Percentiles rank a stretch among this genome's conserved stretches.
These are phyloP conservation scores for Vitis rotundifolia DNA, from an alignment of 164 flowering plant genomes.

Conservation along the genomic window DNA sequence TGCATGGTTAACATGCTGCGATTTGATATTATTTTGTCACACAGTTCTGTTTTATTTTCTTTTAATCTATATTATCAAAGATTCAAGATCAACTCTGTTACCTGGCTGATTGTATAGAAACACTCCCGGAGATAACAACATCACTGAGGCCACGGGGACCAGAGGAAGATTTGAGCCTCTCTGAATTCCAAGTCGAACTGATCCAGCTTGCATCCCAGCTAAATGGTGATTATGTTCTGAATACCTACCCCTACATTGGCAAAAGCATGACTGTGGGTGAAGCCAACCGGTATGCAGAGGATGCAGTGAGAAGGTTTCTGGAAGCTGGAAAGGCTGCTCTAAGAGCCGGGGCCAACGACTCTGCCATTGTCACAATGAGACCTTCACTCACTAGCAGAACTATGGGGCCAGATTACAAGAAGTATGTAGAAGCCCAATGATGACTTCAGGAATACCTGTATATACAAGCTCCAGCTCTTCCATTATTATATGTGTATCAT, in stretches of 20 bases:
- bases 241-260: slow-evolving; percentile 76
- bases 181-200: slow-evolving; percentile 88
- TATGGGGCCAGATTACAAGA: slow-evolving; percentile 12
- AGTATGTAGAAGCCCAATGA: slow-evolving; percentile 20
- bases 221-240: slow-evolving; percentile 81
- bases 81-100: background rate
- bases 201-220: slow-evolving; percentile 95
- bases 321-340: slow-evolving; percentile 91
- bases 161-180: slow-evolving; percentile 58
- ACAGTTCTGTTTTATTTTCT: background rate
- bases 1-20: no score
- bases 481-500: no score
- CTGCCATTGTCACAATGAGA: slow-evolving; percentile 88
- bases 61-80: background rate
- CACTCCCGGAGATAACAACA: slow-evolving; percentile 57
- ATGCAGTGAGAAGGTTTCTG: slow-evolving; percentile 84
- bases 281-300: slow-evolving; percentile 82
- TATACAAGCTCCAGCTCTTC: background rate
- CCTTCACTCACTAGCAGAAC: slow-evolving; percentile 83
- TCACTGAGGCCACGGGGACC: slow-evolving; percentile 71
- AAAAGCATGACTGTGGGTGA: slow-evolving; percentile 70
- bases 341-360: slow-evolving; percentile 86
- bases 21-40: background rate
- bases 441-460: background rate
- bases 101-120: slow-evolving; percentile 43